Evolutionary conservation across 352 stramenopile genomes (phyloP), one percentile per base, ranked within the genome.

Genomic region (Phytopythium chamaehyphon): DNA sequence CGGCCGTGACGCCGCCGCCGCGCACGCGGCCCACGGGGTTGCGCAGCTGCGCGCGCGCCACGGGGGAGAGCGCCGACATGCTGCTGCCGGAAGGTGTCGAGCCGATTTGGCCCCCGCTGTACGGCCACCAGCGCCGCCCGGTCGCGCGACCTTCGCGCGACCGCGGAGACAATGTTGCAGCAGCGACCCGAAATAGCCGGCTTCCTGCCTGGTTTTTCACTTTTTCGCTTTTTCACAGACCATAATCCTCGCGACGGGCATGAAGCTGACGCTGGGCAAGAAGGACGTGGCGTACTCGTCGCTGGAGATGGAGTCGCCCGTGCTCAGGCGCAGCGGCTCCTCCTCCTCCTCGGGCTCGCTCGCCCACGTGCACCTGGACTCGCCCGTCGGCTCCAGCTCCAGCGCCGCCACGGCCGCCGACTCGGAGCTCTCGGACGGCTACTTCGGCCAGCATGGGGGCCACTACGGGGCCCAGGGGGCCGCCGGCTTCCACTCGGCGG

Each of bases 1-100:
- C 86, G 43, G 95, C 90, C n/a, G 88, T 97, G 57, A 98, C 74
- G 35, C 86, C 90, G 53, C 91, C 66, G 54, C 69, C 78, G 55
- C 76, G 69, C 39, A 76, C 68, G 54, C 90, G 82, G 33, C 87
- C 87, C 40, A 74, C 64, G 36, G 85, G 81, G 70, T 89, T 75
- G 63, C 83, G 83, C 64, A 94, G 66, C 54, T 82, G 51, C 55
- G 84, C 82, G 57, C 77, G 82, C 51, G 78, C 69, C 48, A 91
- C 78, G 43, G 84, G 78, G 63, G 82, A 90, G 57, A 95, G 70
- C 58, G 74, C 73, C 71, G 84, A 95, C 82, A 92, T 92, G 51
- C 19, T 64, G 38, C 49, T 58, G 51, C 36, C n/a, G n/a, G n/a
- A n/a, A n/a, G n/a, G n/a, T n/a, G n/a, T n/a, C n/a, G n/a, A n/a